Evolutionary conservation across 192 early-diverging fungal genomes (phyloP).

Genomic region (Cetraspora pellucida): DNA sequence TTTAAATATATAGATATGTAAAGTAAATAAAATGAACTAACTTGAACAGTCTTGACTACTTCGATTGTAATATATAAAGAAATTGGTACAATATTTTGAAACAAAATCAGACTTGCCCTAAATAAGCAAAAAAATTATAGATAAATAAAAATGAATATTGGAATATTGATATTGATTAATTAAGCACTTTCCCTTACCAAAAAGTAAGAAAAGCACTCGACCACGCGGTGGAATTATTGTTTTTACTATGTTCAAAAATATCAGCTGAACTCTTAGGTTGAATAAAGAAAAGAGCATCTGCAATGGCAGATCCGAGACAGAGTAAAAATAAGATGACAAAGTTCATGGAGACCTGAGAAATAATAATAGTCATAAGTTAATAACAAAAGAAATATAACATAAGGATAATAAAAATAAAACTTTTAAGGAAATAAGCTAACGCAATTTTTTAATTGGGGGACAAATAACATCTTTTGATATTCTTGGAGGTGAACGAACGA

Average conservation of each 20-base stretch:
- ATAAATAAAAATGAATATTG: background rate
- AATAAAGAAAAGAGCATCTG: slow-evolving; percentile 64
- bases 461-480: too few species aligned
- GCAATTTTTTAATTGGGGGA: too few species aligned
- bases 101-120: slow-evolving; percentile 85
- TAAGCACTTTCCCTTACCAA: slow-evolving; percentile 48
- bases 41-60: slow-evolving; percentile 85
- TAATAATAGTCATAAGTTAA: slow-evolving; percentile 4
- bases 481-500: background rate
- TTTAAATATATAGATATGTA: background rate
- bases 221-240: slow-evolving; percentile 51
- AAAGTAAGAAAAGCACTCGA: slow-evolving; percentile 72
- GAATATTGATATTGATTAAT: background rate
- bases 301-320: slow-evolving; percentile 68
- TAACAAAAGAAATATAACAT: background rate
- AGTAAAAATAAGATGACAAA: slow-evolving; percentile 78
- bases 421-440: too few species aligned
- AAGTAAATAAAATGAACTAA: slow-evolving; percentile 36
- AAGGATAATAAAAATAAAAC: too few species aligned
- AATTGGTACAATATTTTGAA: slow-evolving; percentile 96
- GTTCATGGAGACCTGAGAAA: slow-evolving; percentile 70
- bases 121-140: background rate
- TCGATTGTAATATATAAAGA: slow-evolving; percentile 94
- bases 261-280: slow-evolving; percentile 54
- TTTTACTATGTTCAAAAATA: slow-evolving; percentile 50